Conservation (phyloP, 345 rosid species). For the Citrus trifoliata region DNA sequence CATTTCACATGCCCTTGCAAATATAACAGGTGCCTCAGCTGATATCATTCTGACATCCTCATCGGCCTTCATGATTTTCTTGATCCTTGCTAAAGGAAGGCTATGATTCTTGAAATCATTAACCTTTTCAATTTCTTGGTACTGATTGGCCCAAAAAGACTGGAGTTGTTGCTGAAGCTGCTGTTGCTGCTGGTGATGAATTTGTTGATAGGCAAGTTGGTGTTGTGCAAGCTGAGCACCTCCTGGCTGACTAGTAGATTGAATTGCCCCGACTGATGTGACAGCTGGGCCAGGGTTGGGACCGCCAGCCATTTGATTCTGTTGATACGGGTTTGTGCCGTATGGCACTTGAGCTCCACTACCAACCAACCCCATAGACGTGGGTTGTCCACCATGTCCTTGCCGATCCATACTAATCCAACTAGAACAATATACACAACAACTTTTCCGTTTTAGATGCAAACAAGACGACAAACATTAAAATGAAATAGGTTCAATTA, state of each 20-base stretch:
- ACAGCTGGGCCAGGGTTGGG: conserved; percentile 37
- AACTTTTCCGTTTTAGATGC: conserved; percentile 6
- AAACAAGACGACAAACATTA: conserved; percentile 5
- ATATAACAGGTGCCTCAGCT: conserved; percentile 93
- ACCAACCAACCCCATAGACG: conserved; percentile 47
- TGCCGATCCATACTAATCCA: conserved; percentile 68
- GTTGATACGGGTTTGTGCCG: conserved; percentile 59
- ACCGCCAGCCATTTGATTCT: conserved; percentile 47
- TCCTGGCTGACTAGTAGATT: conserved; percentile 40
- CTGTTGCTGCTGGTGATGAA: conserved; percentile 91
- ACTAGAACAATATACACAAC: conserved; percentile 6
- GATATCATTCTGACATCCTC: conserved; percentile 99
- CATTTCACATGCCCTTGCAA: conserved; percentile 98
- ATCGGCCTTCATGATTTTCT: conserved; percentile 99
- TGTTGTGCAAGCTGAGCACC: conserved; percentile 63
- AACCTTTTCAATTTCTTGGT: conserved; percentile 75
- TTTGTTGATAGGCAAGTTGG: conserved; percentile 80
- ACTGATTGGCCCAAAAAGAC: conserved; percentile 78
- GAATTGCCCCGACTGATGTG: conserved; percentile 42
- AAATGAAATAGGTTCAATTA: background rate
- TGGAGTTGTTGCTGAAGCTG: conserved; percentile 89
- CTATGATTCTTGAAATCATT: conserved; percentile 91
- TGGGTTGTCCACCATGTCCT: conserved; percentile 71
- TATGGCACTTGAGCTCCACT: conserved; percentile 45
- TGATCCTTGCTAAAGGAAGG: conserved; percentile 93